Percentiles rank a stretch among this genome's conserved stretches.
Evolutionary conservation across 192 early-diverging fungal species (phyloP).

Genomic region (Backusella sp.): DNA sequence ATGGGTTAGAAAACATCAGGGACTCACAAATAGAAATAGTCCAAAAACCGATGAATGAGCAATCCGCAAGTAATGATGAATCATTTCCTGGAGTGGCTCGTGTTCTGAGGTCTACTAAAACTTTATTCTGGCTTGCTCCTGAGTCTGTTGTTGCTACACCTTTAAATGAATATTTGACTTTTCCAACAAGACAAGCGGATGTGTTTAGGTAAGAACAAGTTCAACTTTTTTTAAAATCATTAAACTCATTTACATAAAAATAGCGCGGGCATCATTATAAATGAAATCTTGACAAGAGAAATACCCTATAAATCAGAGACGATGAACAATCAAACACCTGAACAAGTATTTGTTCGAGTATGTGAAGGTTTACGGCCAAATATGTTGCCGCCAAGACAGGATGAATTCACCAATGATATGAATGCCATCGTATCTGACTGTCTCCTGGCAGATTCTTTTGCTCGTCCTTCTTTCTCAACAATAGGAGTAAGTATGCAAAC

Average conservation of each 20-base stretch:
- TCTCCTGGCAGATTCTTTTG: background rate
- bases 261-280: constrained; percentile 46
- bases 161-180: constrained; percentile 23
- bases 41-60: background rate
- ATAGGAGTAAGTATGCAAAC: constrained; percentile 8
- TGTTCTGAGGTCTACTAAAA: constrained; percentile 3
- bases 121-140: constrained; percentile 37
- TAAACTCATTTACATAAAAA: too few species aligned
- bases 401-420: constrained; percentile 8
- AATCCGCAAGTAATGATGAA: background rate
- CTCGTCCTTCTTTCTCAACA: constrained; percentile 11
- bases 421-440: constrained; percentile 7
- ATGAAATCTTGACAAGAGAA: constrained; percentile 43
- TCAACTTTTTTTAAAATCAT: too few species aligned
- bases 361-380: background rate
- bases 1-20: constrained; percentile 39
- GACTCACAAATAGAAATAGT: constrained; percentile 18
- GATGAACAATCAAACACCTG: constrained; percentile 1
- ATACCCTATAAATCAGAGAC: constrained; percentile 33
- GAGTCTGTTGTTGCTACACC: constrained; percentile 31
- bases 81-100: background rate
- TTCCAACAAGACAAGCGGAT: constrained; percentile 36
- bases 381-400: background rate
- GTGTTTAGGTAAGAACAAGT: constrained; percentile 30
- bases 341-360: background rate